Evolutionary conservation across 2,329 filamentous ascomycete genomes (phyloP), one percentile per base, ranked within the genome.

Genomic region (Pleoardoris graminearum): DNA sequence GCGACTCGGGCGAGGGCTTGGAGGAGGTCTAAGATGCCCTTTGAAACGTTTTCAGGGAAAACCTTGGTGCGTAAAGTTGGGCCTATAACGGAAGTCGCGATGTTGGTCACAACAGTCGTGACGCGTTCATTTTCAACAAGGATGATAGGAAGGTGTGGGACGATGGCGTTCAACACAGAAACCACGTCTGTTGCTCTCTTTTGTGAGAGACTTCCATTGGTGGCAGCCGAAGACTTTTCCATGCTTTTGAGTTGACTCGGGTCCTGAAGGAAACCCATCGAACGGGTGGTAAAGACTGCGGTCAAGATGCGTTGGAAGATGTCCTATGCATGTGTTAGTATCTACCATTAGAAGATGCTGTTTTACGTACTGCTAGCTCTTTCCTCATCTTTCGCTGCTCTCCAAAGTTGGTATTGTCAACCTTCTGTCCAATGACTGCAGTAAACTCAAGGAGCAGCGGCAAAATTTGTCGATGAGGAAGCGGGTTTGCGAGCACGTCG

Each of bases 391-490:
- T 91, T 46, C 86, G 83, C 75, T 97, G 90, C 75, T 97, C 93
- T 29, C 93, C 93, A 74, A 97, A 97, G 64, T 92, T 97, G 11
- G 93, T 99, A 63, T 99, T 97, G 71, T 97, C 92, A 44, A 97
- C 89, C 77, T 99, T 99, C 69, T 94, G 89, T 1, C 94, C 93
- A 32, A 99, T 77, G 33, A 96, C 89, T 1, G 90, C 89, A 0
- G 91, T 89, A 66, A 97, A 97, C 63, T 96, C 90, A 11, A 99
- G 78, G 38, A 99, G 77, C 46, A 87, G 86, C 6, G 94, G 90
- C 33, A 99, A 75, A 7, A 92, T 93, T 68, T 97, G 92, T 50
- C 94, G 83, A 75, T 99, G 93, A 2, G 94, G 94, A 66, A 99
- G 91, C 1, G 94, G 95, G 67, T 99, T 99, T 21, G 88, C 86